Evolutionary conservation across 2,329 filamentous ascomycete species (phyloP).

Genomic region (Xylaria sp.): DNA sequence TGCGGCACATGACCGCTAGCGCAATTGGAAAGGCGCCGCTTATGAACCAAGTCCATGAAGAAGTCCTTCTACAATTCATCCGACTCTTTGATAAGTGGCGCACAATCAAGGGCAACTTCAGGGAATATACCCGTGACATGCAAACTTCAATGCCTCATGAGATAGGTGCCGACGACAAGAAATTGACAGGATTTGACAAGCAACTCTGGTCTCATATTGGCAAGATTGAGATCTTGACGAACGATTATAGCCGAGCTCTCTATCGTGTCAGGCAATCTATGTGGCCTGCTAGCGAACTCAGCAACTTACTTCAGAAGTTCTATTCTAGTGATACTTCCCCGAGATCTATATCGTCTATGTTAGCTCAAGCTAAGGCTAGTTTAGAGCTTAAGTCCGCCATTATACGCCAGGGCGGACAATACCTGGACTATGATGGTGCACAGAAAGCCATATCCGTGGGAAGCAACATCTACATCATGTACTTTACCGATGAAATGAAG

Average conservation of each 20-base stretch:
- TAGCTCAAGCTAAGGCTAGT: neutral
- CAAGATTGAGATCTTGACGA: neutral
- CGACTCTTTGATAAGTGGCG: constrained; percentile 3
- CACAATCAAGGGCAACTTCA: neutral
- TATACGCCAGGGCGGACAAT: neutral
- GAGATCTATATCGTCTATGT: neutral
- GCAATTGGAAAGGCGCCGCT: neutral
- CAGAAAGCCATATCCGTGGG: constrained; percentile 2
- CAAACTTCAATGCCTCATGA: neutral
- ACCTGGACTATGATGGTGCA: neutral
- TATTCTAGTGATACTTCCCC: constrained; percentile 3
- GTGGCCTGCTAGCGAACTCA: neutral
- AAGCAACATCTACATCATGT: constrained; percentile 12
- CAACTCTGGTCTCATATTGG: neutral
- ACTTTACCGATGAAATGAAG: constrained; percentile 6
- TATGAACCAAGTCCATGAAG: neutral
- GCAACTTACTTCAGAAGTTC: neutral
- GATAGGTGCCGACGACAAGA: neutral
- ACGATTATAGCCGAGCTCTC: neutral
- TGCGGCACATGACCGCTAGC: neutral
- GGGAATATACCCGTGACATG: neutral
- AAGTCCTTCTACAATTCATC: neutral
- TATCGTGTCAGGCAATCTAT: neutral
- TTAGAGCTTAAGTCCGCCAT: neutral
- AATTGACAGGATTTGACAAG: neutral